phyloP scores from a whole-genome alignment of 2,329 filamentous ascomycete genomes.

The Venturia asperata region DNA sequence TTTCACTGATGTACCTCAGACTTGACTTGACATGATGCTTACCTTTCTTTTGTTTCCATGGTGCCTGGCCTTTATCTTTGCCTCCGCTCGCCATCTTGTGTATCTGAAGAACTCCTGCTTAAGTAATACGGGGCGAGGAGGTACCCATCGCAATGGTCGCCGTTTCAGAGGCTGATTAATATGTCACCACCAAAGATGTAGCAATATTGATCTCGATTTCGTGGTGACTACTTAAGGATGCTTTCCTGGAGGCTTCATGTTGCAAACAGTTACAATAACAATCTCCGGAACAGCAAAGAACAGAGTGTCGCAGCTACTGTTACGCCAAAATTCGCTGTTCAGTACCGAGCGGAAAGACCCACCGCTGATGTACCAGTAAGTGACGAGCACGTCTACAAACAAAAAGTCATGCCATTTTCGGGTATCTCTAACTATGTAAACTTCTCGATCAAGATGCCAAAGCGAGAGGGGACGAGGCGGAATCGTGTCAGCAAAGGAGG shows the following conservation, averaged over 20 bases:
- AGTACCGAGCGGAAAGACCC: background rate
- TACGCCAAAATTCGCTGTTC: background rate
- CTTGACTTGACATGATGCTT: background rate
- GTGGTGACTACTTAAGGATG: too few species aligned
- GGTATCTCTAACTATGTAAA: conserved; percentile 13
- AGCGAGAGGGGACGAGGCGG: background rate
- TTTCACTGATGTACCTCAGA: background rate
- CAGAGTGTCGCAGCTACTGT: too few species aligned
- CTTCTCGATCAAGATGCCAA: background rate
- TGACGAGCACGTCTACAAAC: background rate
- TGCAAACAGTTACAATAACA: too few species aligned
- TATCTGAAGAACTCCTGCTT: too few species aligned
- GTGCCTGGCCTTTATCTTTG: background rate
- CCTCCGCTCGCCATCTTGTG: too few species aligned
- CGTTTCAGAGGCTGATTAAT: too few species aligned
- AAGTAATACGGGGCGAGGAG: too few species aligned
- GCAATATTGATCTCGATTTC: too few species aligned
- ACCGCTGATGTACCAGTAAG: background rate
- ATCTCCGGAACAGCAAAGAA: too few species aligned
- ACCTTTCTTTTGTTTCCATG: background rate
- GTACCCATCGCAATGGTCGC: too few species aligned
- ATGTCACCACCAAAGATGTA: too few species aligned
- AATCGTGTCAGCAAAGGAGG: background rate
- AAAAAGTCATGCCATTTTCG: conserved; percentile 8
- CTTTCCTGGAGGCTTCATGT: too few species aligned